phyloP scores from a whole-genome alignment of 495 filamentous ascomycete genomes.

The Tuber indicum region DNA sequence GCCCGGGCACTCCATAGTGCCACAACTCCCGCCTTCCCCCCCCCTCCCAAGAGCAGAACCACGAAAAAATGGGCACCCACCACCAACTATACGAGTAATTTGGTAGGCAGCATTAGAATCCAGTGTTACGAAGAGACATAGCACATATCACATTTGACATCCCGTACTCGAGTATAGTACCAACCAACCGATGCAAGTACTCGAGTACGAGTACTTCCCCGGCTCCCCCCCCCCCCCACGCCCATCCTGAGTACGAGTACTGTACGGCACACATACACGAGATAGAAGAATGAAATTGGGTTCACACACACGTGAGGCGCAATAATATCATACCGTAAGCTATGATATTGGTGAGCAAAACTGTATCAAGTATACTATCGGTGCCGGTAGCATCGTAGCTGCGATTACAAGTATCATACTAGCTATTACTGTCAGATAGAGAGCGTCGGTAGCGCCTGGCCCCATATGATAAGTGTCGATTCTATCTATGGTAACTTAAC shows the following conservation, averaged over 20 bases:
- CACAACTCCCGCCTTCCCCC: too few species aligned
- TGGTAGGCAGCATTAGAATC: not conserved
- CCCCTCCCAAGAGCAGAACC: not conserved
- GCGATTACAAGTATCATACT: not conserved
- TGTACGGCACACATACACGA: not conserved
- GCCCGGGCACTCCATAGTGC: too few species aligned
- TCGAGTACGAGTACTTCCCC: not conserved
- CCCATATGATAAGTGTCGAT: not conserved
- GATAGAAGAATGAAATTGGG: too few species aligned
- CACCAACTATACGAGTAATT: too few species aligned
- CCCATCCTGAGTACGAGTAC: too few species aligned
- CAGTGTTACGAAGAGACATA: not conserved
- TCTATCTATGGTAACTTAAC: not conserved
- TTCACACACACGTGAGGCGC: not conserved
- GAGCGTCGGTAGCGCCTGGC: not conserved
- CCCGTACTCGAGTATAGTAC: not conserved
- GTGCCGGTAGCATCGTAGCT: not conserved
- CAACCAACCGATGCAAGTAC: not conserved
- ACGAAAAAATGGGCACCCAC: not conserved
- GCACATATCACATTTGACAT: constrained; percentile 2
- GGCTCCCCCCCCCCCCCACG: not conserved
- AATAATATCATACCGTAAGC: not conserved
- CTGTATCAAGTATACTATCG: not conserved
- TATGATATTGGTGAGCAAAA: not conserved
- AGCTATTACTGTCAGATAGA: not conserved